phyloP scores from a whole-genome alignment of 129 eudicot species.

The Tagetes patula region DNA sequence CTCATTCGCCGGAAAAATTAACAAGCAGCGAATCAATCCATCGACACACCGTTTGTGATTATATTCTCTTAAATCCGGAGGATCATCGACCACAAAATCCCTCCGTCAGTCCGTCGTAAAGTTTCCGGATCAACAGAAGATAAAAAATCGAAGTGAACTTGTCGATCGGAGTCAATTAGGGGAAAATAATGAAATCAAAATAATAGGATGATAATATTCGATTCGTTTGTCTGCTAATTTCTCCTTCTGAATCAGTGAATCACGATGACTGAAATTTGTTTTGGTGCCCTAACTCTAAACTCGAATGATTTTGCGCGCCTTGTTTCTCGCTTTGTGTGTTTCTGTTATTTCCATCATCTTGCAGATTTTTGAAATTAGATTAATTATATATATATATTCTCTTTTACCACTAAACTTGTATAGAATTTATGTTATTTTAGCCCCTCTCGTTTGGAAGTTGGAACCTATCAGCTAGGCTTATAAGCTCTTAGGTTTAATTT shows the following conservation, averaged over 20 bases:
- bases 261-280: conserved; percentile 4
- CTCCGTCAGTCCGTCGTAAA: conserved; percentile 21
- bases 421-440: neutral
- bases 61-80: conserved; percentile 34
- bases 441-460: neutral
- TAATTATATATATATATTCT: neutral
- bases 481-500: no score
- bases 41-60: conserved; percentile 36
- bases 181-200: conserved; percentile 27
- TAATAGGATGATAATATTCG: conserved; percentile 24
- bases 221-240: conserved; percentile 19
- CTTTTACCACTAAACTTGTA: conserved; percentile 10
- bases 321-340: conserved; percentile 57
- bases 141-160: conserved; percentile 34
- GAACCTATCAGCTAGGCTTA: no score
- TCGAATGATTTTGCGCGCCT: conserved; percentile 61
- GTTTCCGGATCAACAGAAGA: conserved; percentile 12
- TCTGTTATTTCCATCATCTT: conserved; percentile 22
- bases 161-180: conserved; percentile 45
- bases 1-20: conserved; percentile 36
- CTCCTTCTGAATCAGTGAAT: conserved; percentile 24
- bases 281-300: conserved; percentile 30
- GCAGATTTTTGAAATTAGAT: conserved; percentile 1
- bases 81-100: conserved; percentile 42
- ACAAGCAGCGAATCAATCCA: conserved; percentile 24